phyloP scores from a whole-genome alignment of 805 yeast species.

The Candida tibetensis region DNA sequence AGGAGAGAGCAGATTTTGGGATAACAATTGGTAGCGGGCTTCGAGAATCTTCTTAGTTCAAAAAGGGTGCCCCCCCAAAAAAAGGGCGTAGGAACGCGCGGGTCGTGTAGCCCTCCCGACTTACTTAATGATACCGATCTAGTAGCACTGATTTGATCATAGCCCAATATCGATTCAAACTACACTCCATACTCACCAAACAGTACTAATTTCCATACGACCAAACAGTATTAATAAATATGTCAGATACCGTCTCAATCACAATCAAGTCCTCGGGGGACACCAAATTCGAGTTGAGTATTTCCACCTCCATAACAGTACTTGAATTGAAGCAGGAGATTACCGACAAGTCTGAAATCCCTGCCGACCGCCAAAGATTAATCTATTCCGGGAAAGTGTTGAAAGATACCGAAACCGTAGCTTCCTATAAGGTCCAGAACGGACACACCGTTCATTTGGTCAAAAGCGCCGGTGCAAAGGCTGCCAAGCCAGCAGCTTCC shows the following conservation, averaged over 20 bases:
- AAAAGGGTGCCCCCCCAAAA: too few species aligned
- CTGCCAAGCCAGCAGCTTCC: slow-evolving; percentile 25
- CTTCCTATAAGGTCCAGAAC: slow-evolving; percentile 72
- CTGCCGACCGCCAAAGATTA: slow-evolving; percentile 79
- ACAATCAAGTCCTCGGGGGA: slow-evolving; percentile 62
- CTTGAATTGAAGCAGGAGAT: slow-evolving; percentile 66
- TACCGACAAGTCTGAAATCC: slow-evolving; percentile 58
- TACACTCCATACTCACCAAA: too few species aligned
- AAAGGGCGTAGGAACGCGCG: too few species aligned
- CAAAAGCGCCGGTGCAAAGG: slow-evolving; percentile 59
- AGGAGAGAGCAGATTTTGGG: too few species aligned
- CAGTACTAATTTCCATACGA: too few species aligned
- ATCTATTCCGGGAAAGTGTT: slow-evolving; percentile 93
- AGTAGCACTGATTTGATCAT: too few species aligned
- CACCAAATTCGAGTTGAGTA: slow-evolving; percentile 66
- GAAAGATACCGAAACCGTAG: slow-evolving; percentile 76
- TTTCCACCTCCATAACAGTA: slow-evolving; percentile 55
- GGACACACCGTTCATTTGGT: slow-evolving; percentile 91
- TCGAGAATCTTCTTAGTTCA: too few species aligned
- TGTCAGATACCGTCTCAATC: slow-evolving; percentile 29
- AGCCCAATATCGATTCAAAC: too few species aligned
- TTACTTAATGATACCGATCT: too few species aligned
- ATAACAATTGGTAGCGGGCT: too few species aligned
- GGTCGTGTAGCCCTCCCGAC: too few species aligned
- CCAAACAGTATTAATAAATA: too few species aligned